Evolutionary conservation across 1,284 basidiomycete species (phyloP).

Genomic region (Ustilago lituana): DNA sequence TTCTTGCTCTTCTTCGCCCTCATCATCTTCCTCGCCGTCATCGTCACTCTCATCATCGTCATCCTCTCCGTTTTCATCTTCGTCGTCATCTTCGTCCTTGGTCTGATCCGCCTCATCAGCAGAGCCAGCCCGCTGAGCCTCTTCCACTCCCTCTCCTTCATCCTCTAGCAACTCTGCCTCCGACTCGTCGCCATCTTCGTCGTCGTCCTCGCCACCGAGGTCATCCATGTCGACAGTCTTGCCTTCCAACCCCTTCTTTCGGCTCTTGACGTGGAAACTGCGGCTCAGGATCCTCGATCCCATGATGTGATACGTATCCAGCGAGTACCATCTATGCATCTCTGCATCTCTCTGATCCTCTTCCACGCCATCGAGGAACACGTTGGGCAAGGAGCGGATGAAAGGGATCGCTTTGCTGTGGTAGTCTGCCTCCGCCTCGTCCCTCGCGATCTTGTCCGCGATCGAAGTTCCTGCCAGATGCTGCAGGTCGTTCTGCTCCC

Average conservation of each 20-base stretch:
- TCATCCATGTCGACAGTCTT: slow-evolving; percentile 54
- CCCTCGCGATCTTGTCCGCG: slow-evolving; percentile 84
- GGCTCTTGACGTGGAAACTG: slow-evolving; percentile 77
- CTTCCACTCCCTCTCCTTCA: slow-evolving; percentile 35
- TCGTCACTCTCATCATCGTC: slow-evolving; percentile 29
- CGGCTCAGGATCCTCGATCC: slow-evolving; percentile 93
- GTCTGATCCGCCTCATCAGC: slow-evolving; percentile 21
- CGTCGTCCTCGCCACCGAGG: slow-evolving; percentile 54
- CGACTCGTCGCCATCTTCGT: slow-evolving; percentile 43
- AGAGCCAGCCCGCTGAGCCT: slow-evolving; percentile 6
- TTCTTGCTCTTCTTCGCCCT: slow-evolving; percentile 46
- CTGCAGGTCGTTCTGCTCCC: slow-evolving; percentile 78
- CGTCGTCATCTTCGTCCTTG: slow-evolving; percentile 22
- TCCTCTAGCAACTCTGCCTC: slow-evolving; percentile 52
- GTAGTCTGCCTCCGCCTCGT: slow-evolving; percentile 83
- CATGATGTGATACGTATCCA: slow-evolving; percentile 85
- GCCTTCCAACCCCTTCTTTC: slow-evolving; percentile 36
- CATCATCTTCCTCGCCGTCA: slow-evolving; percentile 35
- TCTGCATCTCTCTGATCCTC: slow-evolving; percentile 20
- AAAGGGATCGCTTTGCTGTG: slow-evolving; percentile 64
- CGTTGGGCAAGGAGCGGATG: slow-evolving; percentile 60
- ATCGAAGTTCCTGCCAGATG: slow-evolving; percentile 85
- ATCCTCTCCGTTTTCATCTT: slow-evolving; percentile 10
- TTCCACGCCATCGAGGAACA: slow-evolving; percentile 47
- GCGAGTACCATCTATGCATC: slow-evolving; percentile 72